Percentiles rank a stretch among this genome's conserved stretches.
Evolutionary conservation across 805 yeast genomes (phyloP).

Genomic region (Cyberlindnera mycetangii): DNA sequence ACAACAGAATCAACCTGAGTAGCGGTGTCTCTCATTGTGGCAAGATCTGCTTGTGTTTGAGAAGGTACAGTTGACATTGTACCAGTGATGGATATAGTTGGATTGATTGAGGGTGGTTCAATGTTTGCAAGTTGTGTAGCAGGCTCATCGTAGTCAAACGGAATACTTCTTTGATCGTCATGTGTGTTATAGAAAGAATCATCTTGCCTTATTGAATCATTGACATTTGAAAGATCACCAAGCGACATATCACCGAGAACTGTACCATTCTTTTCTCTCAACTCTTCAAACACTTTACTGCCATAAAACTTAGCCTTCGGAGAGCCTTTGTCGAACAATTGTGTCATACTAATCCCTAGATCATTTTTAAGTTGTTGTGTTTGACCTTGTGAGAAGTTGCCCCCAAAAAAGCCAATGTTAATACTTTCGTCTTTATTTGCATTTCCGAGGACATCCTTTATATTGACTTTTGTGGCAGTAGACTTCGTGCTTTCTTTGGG

Average conservation of each 20-base stretch:
- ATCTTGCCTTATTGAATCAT: slow-evolving; percentile 1
- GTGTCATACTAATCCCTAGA: slow-evolving; percentile 22
- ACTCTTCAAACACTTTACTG: slow-evolving; percentile 14
- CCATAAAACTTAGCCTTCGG: slow-evolving; percentile 6
- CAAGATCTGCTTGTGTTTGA: slow-evolving; percentile 1
- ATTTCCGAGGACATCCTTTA: slow-evolving; percentile 4
- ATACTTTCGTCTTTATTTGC: slow-evolving; percentile 6
- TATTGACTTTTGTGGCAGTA: neutral
- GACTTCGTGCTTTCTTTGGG: slow-evolving; percentile 11
- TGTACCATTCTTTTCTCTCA: slow-evolving; percentile 11
- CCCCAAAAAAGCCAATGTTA: slow-evolving; percentile 26
- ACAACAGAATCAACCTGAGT: slow-evolving; percentile 6
- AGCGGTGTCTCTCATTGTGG: slow-evolving; percentile 2
- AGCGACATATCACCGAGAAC: slow-evolving; percentile 10
- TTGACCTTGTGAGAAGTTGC: slow-evolving; percentile 20
- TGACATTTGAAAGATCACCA: slow-evolving; percentile 4
- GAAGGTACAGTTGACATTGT: neutral
- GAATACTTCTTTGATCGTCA: neutral
- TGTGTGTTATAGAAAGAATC: slow-evolving; percentile 2
- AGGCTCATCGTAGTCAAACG: slow-evolving; percentile 10
- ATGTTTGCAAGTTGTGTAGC: slow-evolving; percentile 12
- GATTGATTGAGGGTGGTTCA: slow-evolving; percentile 8
- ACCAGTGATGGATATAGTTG: neutral
- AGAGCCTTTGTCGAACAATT: slow-evolving; percentile 24
- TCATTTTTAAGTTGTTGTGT: slow-evolving; percentile 16